phyloP scores from a whole-genome alignment of 2,329 filamentous ascomycete species.

The Calycina marina region DNA sequence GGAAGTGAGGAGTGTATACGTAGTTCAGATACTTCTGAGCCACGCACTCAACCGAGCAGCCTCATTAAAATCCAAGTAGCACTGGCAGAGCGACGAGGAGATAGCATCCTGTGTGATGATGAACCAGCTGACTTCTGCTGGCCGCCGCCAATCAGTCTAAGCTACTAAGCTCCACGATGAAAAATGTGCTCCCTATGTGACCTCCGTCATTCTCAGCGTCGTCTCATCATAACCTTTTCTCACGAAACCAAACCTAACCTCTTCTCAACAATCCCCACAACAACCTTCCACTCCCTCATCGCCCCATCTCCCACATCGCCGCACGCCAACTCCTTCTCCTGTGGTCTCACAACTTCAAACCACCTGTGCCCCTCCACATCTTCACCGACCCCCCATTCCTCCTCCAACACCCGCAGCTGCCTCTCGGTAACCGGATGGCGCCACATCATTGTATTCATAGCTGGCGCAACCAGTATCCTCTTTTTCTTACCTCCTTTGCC shows the following conservation, averaged over 20 bases:
- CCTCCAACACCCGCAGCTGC: slow-evolving; percentile 54
- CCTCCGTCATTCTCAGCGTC: too few species aligned
- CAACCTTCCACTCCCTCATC: slow-evolving; percentile 69
- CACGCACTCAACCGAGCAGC: too few species aligned
- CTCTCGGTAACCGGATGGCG: slow-evolving; percentile 63
- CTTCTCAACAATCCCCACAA: slow-evolving; percentile 30
- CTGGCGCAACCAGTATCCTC: slow-evolving; percentile 60
- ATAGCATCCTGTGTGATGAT: too few species aligned
- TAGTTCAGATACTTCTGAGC: too few species aligned
- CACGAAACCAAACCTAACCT: slow-evolving; percentile 1
- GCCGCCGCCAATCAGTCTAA: too few species aligned
- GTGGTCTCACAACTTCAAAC: slow-evolving; percentile 60
- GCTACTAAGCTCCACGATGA: too few species aligned
- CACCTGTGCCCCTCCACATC: slow-evolving; percentile 51
- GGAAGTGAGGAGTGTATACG: too few species aligned
- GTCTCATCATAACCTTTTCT: too few species aligned
- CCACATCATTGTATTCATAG: slow-evolving; percentile 92
- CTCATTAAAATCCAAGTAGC: too few species aligned
- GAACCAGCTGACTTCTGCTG: too few species aligned
- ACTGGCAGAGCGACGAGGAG: too few species aligned
- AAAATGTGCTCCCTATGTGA: too few species aligned
- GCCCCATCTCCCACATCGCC: slow-evolving; percentile 71
- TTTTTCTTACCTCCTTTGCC: slow-evolving; percentile 29
- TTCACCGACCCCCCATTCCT: slow-evolving; percentile 53
- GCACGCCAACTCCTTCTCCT: slow-evolving; percentile 68